These are phyloP conservation scores for Stachybotrys chartarum DNA, from an alignment of 2,329 filamentous ascomycete species.

Conservation along the genomic window DNA sequence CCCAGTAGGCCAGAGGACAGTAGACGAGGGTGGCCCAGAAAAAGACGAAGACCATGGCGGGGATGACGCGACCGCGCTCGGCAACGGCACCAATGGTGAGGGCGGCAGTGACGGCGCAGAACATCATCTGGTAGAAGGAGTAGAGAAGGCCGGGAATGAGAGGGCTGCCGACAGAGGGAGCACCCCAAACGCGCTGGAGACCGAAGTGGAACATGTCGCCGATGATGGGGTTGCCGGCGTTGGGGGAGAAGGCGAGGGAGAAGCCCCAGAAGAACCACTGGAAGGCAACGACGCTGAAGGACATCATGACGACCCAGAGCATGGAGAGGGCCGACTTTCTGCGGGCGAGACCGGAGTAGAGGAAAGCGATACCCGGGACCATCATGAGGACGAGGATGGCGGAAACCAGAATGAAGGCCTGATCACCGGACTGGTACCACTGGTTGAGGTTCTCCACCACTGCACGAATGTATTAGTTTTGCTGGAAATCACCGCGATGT, in stretches of 20 bases:
- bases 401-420: constrained; percentile 85
- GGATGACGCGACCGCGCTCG: constrained; percentile 86
- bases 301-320: constrained; percentile 97
- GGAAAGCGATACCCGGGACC: constrained; percentile 92
- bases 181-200: constrained; percentile 73
- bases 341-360: constrained; percentile 95
- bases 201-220: constrained; percentile 87
- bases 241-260: constrained; percentile 81
- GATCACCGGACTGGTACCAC: constrained; percentile 88
- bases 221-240: constrained; percentile 82
- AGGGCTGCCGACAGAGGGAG: constrained; percentile 81
- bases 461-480: constrained; percentile 34
- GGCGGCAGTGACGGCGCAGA: constrained; percentile 85
- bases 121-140: constrained; percentile 98
- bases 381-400: constrained; percentile 94
- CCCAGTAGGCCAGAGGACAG: constrained; percentile 95
- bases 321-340: constrained; percentile 95
- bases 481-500: no score
- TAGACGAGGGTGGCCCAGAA: constrained; percentile 97
- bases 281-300: constrained; percentile 83
- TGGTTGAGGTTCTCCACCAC: constrained; percentile 86
- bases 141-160: constrained; percentile 86
- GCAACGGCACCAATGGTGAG: constrained; percentile 90
- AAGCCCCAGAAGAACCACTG: constrained; percentile 99
- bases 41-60: constrained; percentile 92